These are phyloP conservation scores for Erucastrum elatum DNA, from an alignment of 345 rosid species.

Conservation along the genomic window DNA sequence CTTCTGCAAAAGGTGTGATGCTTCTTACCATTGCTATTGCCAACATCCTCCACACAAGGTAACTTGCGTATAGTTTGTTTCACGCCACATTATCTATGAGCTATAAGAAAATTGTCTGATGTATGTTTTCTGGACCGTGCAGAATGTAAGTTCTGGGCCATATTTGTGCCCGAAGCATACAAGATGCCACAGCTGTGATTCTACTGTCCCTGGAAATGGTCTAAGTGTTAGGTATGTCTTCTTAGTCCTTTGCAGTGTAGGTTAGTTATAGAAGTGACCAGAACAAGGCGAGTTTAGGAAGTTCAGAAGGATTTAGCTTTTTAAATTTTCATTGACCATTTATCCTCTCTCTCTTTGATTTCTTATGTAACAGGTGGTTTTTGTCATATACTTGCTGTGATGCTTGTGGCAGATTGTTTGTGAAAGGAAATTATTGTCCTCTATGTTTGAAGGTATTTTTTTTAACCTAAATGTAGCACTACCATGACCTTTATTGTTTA, in stretches of 20 bases:
- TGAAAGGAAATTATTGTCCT: conserved; percentile 96
- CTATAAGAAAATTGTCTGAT: conserved; percentile 10
- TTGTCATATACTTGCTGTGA: conserved; percentile 96
- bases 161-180: conserved; percentile 97
- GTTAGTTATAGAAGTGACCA: conserved; percentile 2
- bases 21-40: conserved; percentile 96
- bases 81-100: conserved; percentile 14
- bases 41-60: conserved; percentile 99
- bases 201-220: conserved; percentile 97
- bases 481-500: background rate
- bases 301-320: conserved; percentile 14
- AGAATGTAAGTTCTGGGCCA: conserved; percentile 97
- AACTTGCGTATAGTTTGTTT: conserved; percentile 20
- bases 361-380: conserved; percentile 76
- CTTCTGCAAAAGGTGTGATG: conserved; percentile 98
- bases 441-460: conserved; percentile 94
- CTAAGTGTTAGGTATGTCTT: conserved; percentile 82
- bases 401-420: conserved; percentile 99
- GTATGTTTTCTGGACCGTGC: conserved; percentile 33
- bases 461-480: background rate
- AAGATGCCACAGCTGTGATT: conserved; percentile 94
- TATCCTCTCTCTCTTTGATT: background rate
- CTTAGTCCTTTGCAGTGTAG: conserved; percentile 11
- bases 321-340: background rate
- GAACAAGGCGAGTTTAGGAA: conserved; percentile 8